Evolutionary conservation across 495 filamentous ascomycete species (phyloP), one percentile per base, ranked within the genome.

Genomic region (Cairneyella variabilis): DNA sequence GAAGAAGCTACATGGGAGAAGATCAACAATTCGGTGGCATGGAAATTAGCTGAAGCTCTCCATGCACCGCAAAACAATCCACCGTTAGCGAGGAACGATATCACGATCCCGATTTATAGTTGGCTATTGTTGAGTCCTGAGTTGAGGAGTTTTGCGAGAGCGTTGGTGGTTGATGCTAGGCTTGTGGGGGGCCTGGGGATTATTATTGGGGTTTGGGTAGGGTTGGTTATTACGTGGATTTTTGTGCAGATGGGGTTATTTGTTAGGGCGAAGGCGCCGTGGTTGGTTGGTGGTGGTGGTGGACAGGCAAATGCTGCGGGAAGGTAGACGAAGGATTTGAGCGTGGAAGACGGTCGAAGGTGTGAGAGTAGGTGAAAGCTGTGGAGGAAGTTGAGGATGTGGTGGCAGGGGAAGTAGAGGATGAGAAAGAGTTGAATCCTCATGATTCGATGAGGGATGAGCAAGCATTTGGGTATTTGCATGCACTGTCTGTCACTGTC

Each of bases 1-100:
- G 74, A 78, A 40, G 72, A 78, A 40, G 79, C 78, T 5, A 84
- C 79, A 1, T 85, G 82, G 82, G 80, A 83, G 60, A 78, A 75
- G 64, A 80, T 84, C 62, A 79, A 80, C 63, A 80, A 80, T 47
- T 75, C 73, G 9, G 81, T 80, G 0, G 81, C 81, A 20, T 76
- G 75, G 71, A 67, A 78, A 51, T 76, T 84, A 57, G 68, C 75
- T 12, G 74, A 77, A 40, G 74, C 73, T 21, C 68, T 83, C 16
- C 67, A 69, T 27, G 60, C 48, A 8, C 49, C 14, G 25, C n/a
- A n/a, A n/a, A n/a, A n/a, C n/a, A n/a, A n/a, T n/a, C n/a, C n/a
- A n/a, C 20, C 30, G 14, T 23, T 26, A 18, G 14, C 18, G 4
- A 18, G 37, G 11, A 17, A 47, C 16, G 23, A 47, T 32, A 32